Evolutionary conservation across 768 basidiomycete species (phyloP), one percentile per base, ranked within the genome.

Genomic region (Austroboletus eburneus): DNA sequence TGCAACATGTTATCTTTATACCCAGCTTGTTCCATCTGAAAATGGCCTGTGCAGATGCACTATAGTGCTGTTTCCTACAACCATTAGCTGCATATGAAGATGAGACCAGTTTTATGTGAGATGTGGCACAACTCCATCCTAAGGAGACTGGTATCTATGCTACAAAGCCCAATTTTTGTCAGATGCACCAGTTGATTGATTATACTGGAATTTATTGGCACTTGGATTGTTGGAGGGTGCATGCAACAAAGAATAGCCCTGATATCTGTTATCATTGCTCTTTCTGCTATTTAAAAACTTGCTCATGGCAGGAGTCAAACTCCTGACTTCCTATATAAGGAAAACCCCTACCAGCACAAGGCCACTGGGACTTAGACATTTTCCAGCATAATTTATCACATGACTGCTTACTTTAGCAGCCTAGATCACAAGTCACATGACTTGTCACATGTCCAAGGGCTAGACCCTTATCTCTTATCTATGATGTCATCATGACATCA

Each of bases 21-120:
- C 50, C 54, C 1, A 68, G 67, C 0, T 42, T 70, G 0, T 72
- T 72, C 39, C 69, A 68, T 48, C 43, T 65, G 17, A 69, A 65
- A 43, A 69, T 69, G 59, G 63, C 67, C 0, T 43, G 42, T n/a
- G 56, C 55, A 0, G 63, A 69, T 40, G 55, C 52, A 1, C 27
- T 57, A 3, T 53, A 48, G 54, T 16, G 47, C 5, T 46, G 51
- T 23, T 51, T 45, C 35, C 41, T 57, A 1, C 17, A 38, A 13
- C 54, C 56, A 2, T 6, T 4, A n/a, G n/a, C 13, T 1, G 48
- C 42, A 7, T 30, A 30, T 0, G 35, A 48, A 5, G 54, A 52
- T 21, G 32, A 36, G 13, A 50, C 39, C 17, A 54, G 58, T 20
- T 43, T 66, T 2, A 56, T 64, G 24, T 4, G 35, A 6, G 51